These are phyloP conservation scores for Polygonum aviculare DNA, from an alignment of 148 eudicot species.

Conservation along the genomic window DNA sequence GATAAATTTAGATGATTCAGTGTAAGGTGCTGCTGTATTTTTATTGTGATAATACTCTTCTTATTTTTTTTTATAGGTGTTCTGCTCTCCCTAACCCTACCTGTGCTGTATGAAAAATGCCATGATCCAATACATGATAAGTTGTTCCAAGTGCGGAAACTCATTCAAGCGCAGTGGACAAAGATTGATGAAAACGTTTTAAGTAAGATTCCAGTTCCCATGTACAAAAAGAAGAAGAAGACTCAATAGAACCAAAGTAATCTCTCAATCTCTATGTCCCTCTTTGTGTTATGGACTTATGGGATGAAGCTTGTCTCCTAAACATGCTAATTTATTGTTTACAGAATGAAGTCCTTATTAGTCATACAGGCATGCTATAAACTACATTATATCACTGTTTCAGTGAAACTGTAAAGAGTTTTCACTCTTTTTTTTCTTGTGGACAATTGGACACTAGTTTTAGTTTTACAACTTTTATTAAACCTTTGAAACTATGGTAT, in stretches of 20 bases:
- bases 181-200: constrained; percentile 45
- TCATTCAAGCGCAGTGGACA: constrained; percentile 35
- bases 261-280: constrained; percentile 12
- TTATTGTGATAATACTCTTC: constrained; percentile 1
- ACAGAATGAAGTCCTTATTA: background rate
- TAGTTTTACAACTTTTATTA: background rate
- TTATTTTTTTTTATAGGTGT: constrained; percentile 31
- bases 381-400: background rate
- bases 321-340: background rate
- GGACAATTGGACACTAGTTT: background rate
- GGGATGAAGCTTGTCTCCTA: background rate
- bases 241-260: constrained; percentile 49
- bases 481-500: background rate
- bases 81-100: constrained; percentile 72
- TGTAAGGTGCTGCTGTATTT: background rate
- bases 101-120: constrained; percentile 68
- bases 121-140: constrained; percentile 65
- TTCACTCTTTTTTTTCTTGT: background rate
- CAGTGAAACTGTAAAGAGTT: background rate
- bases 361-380: background rate
- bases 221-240: constrained; percentile 64
- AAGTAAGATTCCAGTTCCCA: constrained; percentile 43
- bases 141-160: constrained; percentile 27
- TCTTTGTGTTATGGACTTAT: background rate
- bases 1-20: background rate